phyloP scores from a whole-genome alignment of 2,329 filamentous ascomycete species.

The Colletotrichum cuscutae region DNA sequence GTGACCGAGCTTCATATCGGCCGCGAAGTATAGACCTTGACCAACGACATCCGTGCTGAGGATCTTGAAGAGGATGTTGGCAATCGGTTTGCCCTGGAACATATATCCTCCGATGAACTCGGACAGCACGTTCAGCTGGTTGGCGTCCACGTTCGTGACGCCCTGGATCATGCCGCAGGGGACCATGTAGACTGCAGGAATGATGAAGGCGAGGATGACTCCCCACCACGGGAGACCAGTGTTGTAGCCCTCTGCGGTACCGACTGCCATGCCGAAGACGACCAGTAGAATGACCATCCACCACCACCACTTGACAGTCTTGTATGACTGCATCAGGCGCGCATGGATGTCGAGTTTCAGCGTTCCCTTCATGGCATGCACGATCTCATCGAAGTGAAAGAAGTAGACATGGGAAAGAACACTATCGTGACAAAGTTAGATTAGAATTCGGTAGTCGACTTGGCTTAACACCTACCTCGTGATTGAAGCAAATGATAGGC shows the following conservation, averaged over 20 bases:
- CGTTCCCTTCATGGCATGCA: constrained; percentile 39
- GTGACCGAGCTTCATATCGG: constrained; percentile 58
- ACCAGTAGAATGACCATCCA: constrained; percentile 60
- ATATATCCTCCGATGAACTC: constrained; percentile 61
- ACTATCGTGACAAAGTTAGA: constrained; percentile 22
- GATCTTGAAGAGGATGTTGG: constrained; percentile 50
- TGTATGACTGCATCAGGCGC: constrained; percentile 65
- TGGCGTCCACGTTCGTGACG: constrained; percentile 56
- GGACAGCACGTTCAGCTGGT: constrained; percentile 45
- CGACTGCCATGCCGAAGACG: constrained; percentile 46
- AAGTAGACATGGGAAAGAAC: constrained; percentile 52
- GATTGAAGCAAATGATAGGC: constrained; percentile 76
- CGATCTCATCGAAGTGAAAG: constrained; percentile 52
- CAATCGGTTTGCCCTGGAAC: constrained; percentile 42
- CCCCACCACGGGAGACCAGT: constrained; percentile 70
- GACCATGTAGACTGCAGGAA: constrained; percentile 50
- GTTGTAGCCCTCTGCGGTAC: constrained; percentile 56
- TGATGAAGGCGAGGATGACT: constrained; percentile 52
- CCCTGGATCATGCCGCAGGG: constrained; percentile 64
- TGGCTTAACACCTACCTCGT: constrained; percentile 43
- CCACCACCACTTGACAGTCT: constrained; percentile 69
- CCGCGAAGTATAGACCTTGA: constrained; percentile 54
- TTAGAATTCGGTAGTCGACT: no score
- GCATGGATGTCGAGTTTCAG: constrained; percentile 51
- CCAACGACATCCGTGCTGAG: constrained; percentile 46